phyloP scores from a whole-genome alignment of 2,329 filamentous ascomycete species.

The Blastomyces gilchristii region DNA sequence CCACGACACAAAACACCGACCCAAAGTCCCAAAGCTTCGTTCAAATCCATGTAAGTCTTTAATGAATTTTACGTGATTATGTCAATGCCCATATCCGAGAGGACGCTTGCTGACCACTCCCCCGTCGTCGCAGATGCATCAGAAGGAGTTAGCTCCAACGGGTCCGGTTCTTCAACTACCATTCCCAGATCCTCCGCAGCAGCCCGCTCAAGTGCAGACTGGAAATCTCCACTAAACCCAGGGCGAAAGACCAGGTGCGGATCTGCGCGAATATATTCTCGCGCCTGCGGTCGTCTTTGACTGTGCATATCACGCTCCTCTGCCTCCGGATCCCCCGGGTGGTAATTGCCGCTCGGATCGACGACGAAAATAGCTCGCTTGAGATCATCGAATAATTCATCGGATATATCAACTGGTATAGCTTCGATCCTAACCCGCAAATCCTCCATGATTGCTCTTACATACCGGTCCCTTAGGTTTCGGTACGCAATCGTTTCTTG shows the following conservation, averaged over 20 bases:
- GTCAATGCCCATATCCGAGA: constrained; percentile 3
- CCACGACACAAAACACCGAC: not conserved
- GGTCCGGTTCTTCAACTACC: not conserved
- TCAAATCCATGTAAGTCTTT: not conserved
- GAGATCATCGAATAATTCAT: constrained; percentile 23
- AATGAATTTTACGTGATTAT: not conserved
- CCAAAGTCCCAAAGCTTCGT: not conserved
- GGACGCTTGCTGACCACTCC: not conserved
- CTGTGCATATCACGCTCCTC: constrained; percentile 19
- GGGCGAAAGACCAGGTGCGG: constrained; percentile 12
- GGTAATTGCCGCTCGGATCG: constrained; percentile 24
- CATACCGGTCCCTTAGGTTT: constrained; percentile 18
- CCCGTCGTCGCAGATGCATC: constrained; percentile 3
- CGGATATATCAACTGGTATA: constrained; percentile 23
- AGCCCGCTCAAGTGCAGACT: constrained; percentile 8
- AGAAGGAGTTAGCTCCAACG: not conserved
- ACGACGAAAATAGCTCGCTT: constrained; percentile 26
- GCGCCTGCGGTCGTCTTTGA: constrained; percentile 10
- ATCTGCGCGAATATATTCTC: constrained; percentile 10
- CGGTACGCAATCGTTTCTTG: constrained; percentile 18
- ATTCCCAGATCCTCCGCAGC: not conserved
- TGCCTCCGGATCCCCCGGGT: constrained; percentile 22
- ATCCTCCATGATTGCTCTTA: constrained; percentile 18
- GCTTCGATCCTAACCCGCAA: constrained; percentile 21
- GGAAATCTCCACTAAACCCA: constrained; percentile 14